A percentile compares a stretch with the other conserved stretches of the same genome.
These are phyloP conservation scores for Berkeleyomyces basicola DNA, from an alignment of 2,329 filamentous ascomycete genomes.

Conservation along the genomic window DNA sequence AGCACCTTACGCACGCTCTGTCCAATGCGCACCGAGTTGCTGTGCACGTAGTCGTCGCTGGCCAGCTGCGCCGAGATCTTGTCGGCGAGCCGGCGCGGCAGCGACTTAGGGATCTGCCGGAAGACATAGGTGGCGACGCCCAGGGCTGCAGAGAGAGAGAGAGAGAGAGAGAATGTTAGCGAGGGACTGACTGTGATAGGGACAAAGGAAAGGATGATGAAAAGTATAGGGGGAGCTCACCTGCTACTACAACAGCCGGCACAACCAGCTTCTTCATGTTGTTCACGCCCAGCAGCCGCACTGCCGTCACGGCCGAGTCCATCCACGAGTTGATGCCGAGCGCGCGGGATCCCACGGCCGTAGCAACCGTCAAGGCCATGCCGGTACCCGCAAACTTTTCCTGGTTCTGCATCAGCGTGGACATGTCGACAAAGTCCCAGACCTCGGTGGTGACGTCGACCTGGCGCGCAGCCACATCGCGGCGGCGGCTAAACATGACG, in stretches of 20 bases:
- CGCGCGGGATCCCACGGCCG: slow-evolving; percentile 65
- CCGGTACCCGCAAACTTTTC: slow-evolving; percentile 90
- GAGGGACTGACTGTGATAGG: slow-evolving; percentile 8
- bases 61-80: slow-evolving; percentile 72
- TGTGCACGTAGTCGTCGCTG: slow-evolving; percentile 80
- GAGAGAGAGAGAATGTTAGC: slow-evolving; percentile 14
- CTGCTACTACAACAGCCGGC: slow-evolving; percentile 60
- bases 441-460: slow-evolving; percentile 78
- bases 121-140: slow-evolving; percentile 68
- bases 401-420: slow-evolving; percentile 67
- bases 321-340: slow-evolving; percentile 78
- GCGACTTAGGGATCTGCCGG: slow-evolving; percentile 71
- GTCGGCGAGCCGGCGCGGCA: slow-evolving; percentile 67
- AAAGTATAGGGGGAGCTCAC: slow-evolving; percentile 36
- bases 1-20: slow-evolving; percentile 77
- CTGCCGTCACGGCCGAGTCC: slow-evolving; percentile 67
- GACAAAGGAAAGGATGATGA: not conserved
- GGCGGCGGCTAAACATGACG: slow-evolving; percentile 80
- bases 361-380: slow-evolving; percentile 83
- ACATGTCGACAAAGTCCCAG: slow-evolving; percentile 84
- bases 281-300: slow-evolving; percentile 63
- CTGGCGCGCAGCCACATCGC: slow-evolving; percentile 66
- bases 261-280: slow-evolving; percentile 68
- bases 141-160: slow-evolving; percentile 36
- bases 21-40: slow-evolving; percentile 71